phyloP scores from a whole-genome alignment of 1,284 basidiomycete species.

The Lignosus rhinocerotis region DNA sequence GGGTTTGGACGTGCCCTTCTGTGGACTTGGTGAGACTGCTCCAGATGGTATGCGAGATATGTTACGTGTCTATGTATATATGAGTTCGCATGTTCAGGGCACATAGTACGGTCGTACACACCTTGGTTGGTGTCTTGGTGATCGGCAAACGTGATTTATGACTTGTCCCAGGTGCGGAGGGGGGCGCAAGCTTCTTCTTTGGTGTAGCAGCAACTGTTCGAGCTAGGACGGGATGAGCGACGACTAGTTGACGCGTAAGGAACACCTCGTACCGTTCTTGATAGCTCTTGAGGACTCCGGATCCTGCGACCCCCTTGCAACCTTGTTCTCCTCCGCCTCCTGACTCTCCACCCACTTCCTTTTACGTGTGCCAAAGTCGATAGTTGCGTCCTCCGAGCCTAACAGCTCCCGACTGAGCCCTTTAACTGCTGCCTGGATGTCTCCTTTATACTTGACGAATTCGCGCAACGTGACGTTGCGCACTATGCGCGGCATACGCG shows the following conservation, averaged over 20 bases:
- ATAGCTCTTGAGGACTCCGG: slow-evolving; percentile 47
- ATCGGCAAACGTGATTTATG: slow-evolving; percentile 44
- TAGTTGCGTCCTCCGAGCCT: slow-evolving; percentile 47
- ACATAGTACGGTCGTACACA: slow-evolving; percentile 32
- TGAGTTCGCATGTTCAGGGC: not conserved
- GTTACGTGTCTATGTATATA: slow-evolving; percentile 22
- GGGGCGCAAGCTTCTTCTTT: slow-evolving; percentile 53
- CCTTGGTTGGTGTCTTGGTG: slow-evolving; percentile 50
- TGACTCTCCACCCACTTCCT: slow-evolving; percentile 70
- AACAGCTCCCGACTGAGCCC: slow-evolving; percentile 58
- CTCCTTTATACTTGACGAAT: slow-evolving; percentile 76
- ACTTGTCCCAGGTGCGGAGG: slow-evolving; percentile 48
- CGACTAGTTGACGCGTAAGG: not conserved
- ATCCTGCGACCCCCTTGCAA: slow-evolving; percentile 35
- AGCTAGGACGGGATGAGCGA: slow-evolving; percentile 39
- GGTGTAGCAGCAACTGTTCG: slow-evolving; percentile 52
- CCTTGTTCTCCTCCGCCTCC: slow-evolving; percentile 46
- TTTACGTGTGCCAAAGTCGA: slow-evolving; percentile 68
- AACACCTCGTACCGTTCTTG: slow-evolving; percentile 57
- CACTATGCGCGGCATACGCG: slow-evolving; percentile 73
- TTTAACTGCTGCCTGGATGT: slow-evolving; percentile 65
- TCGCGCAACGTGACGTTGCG: slow-evolving; percentile 71
- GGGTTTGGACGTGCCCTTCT: slow-evolving; percentile 42
- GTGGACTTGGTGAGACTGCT: slow-evolving; percentile 53
- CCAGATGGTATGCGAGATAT: slow-evolving; percentile 34